Base-by-base conservation (phyloP, 2,329 filamentous ascomycete genomes). In the Epichloe brachyelytri region DNA sequence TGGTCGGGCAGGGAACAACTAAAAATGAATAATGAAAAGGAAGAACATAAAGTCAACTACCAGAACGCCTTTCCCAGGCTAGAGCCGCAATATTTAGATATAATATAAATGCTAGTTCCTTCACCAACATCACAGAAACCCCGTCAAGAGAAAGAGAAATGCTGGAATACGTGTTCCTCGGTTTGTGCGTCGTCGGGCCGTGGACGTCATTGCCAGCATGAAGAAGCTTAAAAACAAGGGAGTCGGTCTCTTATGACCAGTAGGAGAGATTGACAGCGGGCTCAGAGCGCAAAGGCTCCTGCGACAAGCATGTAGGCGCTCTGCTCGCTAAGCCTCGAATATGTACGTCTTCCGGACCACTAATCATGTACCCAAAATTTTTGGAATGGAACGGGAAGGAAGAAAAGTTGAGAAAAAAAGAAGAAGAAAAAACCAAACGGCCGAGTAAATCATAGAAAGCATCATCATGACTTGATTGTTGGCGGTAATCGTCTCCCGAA, bases 331-430 rank as follows among this genome's bases (percentile, higher is more conserved):
- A 49, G 47, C 47, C 55, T 33, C 57, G 22, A 49, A 53, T 56
- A 55, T 54, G 53, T 54, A 53, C 52, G 56, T 57, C 54, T 53
- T 36, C 56, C 49, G 57, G 60, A 58, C 57, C 60, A 61, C 62
- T 61, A 62, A 60, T 58, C 48, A 53, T 55, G 19, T 54, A 54
- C 44, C 54, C 54, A 54, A 58, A 57, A 50, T 57, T 57, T 55
- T 11, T 30, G 30, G 30, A 30, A 30, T 30, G 30, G 30, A 30
- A 30, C 30, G 30, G 10, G 30, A 37, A n/a, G 36, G 15, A 38
- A 38, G 36, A 38, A 38, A 7, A 38, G 15, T 14, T 38, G 15
- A 7, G 6, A 3, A 8, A 37, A 37, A 38, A 59, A 58, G 1
- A 38, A n/a, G 5, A 38, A n/a, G 15, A 47, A 30, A 8, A 22